phyloP scores from a whole-genome alignment of 75 land plant species.

The Adiantum capillusveneris region DNA sequence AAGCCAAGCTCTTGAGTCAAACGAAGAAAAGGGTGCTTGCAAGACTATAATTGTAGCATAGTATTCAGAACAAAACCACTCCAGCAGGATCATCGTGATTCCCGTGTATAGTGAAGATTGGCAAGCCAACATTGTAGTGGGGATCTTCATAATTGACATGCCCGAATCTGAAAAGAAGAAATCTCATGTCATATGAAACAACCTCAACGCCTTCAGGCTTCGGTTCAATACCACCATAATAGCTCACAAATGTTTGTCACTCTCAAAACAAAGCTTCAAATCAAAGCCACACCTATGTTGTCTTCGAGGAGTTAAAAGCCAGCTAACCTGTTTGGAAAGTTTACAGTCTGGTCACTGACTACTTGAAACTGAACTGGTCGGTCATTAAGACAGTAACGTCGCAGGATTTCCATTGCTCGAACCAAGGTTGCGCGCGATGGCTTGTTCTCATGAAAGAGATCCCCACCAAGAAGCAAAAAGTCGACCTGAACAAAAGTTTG shows the following conservation, averaged over 20 bases:
- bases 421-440: slow-evolving; percentile 86
- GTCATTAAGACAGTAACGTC: slow-evolving; percentile 84
- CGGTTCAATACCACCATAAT: too few species aligned
- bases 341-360: slow-evolving; percentile 95
- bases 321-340: slow-evolving; percentile 74
- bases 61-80: too few species aligned
- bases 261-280: neutral
- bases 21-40: too few species aligned
- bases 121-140: slow-evolving; percentile 93
- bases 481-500: too few species aligned
- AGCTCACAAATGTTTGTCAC: neutral
- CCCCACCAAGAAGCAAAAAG: slow-evolving; percentile 88
- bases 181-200: neutral
- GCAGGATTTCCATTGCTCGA: slow-evolving; percentile 82
- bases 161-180: slow-evolving; percentile 69
- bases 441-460: slow-evolving; percentile 96
- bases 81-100: slow-evolving; percentile 99
- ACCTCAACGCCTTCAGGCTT: too few species aligned
- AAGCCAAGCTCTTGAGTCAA: too few species aligned
- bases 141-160: slow-evolving; percentile 99
- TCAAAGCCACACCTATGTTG: too few species aligned
- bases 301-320: neutral
- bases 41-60: too few species aligned
- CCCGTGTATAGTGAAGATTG: slow-evolving; percentile 96
- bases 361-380: slow-evolving; percentile 90